Evolutionary conservation across 2,329 filamentous ascomycete genomes (phyloP).

Genomic region (Ophiostoma piceae): DNA sequence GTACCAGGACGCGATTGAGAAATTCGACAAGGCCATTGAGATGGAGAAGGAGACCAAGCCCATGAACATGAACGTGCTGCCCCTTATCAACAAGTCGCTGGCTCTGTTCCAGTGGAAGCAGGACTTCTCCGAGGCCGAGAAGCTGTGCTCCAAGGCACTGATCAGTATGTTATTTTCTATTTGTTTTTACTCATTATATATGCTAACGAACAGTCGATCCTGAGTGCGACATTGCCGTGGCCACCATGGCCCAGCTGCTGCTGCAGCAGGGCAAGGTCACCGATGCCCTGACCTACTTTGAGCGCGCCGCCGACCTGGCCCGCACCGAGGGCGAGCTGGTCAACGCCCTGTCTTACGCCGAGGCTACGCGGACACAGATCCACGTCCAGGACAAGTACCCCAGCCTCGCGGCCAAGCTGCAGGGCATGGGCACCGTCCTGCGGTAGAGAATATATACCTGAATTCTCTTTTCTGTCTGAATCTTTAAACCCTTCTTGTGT

Average conservation of each 20-base stretch:
- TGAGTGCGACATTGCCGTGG: conserved; percentile 96
- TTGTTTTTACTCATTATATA: conserved; percentile 31
- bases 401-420: conserved; percentile 67
- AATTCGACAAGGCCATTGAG: conserved; percentile 97
- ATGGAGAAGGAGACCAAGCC: conserved; percentile 95
- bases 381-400: conserved; percentile 86
- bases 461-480: neutral
- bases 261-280: conserved; percentile 97
- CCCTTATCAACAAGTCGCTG: conserved; percentile 96
- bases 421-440: conserved; percentile 44
- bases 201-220: conserved; percentile 70
- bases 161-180: conserved; percentile 64
- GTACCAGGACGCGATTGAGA: conserved; percentile 90
- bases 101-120: conserved; percentile 98
- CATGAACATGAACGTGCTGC: conserved; percentile 93
- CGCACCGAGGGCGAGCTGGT: conserved; percentile 93
- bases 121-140: conserved; percentile 89
- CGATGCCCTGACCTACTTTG: conserved; percentile 93
- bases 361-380: conserved; percentile 92
- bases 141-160: conserved; percentile 92
- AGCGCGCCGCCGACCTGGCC: conserved; percentile 89
- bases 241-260: conserved; percentile 95
- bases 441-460: conserved; percentile 27
- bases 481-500: neutral
- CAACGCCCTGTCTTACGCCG: conserved; percentile 92